Evolutionary conservation across 2,329 filamentous ascomycete species (phyloP).

Genomic region (Knufia petricola): DNA sequence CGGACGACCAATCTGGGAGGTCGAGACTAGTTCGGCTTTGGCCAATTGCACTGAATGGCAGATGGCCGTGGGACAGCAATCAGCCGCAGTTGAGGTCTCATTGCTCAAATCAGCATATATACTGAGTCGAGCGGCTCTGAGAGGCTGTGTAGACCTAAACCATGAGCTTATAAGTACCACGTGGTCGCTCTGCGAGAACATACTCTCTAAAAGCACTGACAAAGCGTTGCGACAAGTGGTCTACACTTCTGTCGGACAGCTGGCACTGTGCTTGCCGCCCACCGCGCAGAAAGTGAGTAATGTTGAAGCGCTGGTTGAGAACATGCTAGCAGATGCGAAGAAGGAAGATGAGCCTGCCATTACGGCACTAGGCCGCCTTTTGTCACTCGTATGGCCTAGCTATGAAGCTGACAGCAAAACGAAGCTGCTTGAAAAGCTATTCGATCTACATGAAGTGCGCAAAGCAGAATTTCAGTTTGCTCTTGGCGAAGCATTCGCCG

Average conservation of each 20-base stretch:
- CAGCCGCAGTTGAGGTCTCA: slow-evolving; percentile 51
- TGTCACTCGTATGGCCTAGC: slow-evolving; percentile 38
- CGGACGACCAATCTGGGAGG: slow-evolving; percentile 36
- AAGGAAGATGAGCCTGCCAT: slow-evolving; percentile 76
- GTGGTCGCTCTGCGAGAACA: slow-evolving; percentile 38
- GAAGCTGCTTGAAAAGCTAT: slow-evolving; percentile 57
- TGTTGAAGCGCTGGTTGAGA: slow-evolving; percentile 42
- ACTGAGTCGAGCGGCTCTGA: slow-evolving; percentile 47
- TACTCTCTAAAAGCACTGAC: slow-evolving; percentile 48
- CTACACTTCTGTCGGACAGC: slow-evolving; percentile 50
- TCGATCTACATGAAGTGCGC: slow-evolving; percentile 71
- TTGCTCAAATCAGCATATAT: slow-evolving; percentile 51
- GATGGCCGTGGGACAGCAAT: slow-evolving; percentile 49
- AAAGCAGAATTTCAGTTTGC: slow-evolving; percentile 83
- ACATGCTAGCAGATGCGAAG: slow-evolving; percentile 60
- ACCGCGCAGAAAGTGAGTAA: slow-evolving; percentile 29
- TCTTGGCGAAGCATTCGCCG: slow-evolving; percentile 77
- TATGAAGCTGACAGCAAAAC: slow-evolving; percentile 29
- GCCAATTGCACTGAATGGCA: slow-evolving; percentile 37
- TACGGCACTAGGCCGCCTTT: slow-evolving; percentile 63
- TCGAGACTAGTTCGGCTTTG: slow-evolving; percentile 8
- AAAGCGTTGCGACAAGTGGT: slow-evolving; percentile 48
- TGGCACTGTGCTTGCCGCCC: slow-evolving; percentile 47
- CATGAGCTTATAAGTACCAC: slow-evolving; percentile 28
- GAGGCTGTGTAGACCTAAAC: slow-evolving; percentile 30